Base-by-base conservation (phyloP, 1,284 basidiomycete species). In the Microbotryum intermedium region DNA sequence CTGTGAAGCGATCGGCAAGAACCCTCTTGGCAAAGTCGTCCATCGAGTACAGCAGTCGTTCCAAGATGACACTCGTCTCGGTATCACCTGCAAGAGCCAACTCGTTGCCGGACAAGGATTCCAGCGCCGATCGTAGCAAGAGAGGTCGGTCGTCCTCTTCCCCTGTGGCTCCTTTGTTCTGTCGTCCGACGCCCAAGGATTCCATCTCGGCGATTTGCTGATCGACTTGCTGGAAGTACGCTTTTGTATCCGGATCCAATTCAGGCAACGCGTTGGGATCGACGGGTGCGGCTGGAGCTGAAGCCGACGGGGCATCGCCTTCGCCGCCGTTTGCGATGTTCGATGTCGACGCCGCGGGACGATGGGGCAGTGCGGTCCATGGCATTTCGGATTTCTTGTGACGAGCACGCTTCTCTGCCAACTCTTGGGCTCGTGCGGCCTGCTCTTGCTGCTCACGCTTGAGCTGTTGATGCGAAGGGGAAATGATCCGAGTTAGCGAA, bases 1-100 rank as follows among this genome's bases (percentile, higher is more conserved):
- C 90, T 59, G 81, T 81, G 65, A 97, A 76, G 60, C 84, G 83
- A 73, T 94, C 91, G 60, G 88, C 77, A 67, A 95, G 86, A 3
- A 94, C 90, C 59, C 92, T 81, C 55, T 88, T 80, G 20, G 88
- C 87, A 76, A 91, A 92, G 74, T 95, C 91, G 72, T 93, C 90
- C 85, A 97, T 90, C 1, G 89, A 92, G 71, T 91, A 82, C 18
- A 84, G 72, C 80, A 95, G 85, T 66, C 90, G 80, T 74, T 97
- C 92, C 55, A 97, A 76, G 51, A 94, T 83, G 30, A 86, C 80
- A 1, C 90, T 90, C 67, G 88, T 91, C 61, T 95, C 91, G 2
- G 88, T 87, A 75, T 97, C 93, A 0, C 91, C 91, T 1, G 90
- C 84, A 18, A 94, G 81, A 65, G 87, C 84, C 53, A 86, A 85